Percentiles rank a stretch among this genome's conserved stretches.
phyloP scores from a whole-genome alignment of 106 monocot genomes.

The Dioscorea dumetorum region DNA sequence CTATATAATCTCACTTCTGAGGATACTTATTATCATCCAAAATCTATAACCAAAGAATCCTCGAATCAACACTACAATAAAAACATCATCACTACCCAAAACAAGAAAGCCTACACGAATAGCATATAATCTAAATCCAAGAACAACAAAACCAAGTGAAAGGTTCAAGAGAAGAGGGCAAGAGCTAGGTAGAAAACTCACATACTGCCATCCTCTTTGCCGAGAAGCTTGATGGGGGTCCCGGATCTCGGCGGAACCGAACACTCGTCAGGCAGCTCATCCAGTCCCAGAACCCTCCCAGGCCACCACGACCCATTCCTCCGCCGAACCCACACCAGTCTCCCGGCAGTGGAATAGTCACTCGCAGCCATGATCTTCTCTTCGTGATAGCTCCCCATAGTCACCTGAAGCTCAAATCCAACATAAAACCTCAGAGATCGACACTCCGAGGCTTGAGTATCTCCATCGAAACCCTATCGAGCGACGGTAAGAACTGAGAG shows the following conservation, averaged over 20 bases:
- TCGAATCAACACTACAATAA: too few species aligned
- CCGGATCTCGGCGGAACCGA: conserved; percentile 31
- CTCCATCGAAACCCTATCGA: not conserved
- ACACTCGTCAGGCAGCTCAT: conserved; percentile 38
- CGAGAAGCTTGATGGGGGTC: conserved; percentile 77
- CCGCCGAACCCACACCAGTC: conserved; percentile 77
- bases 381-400: conserved; percentile 32
- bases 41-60: too few species aligned
- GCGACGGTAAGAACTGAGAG: not conserved
- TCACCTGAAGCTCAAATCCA: too few species aligned
- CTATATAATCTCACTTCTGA: too few species aligned
- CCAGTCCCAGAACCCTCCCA: conserved; percentile 46
- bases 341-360: conserved; percentile 31
- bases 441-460: not conserved
- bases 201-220: conserved; percentile 74
- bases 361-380: conserved; percentile 5
- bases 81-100: too few species aligned
- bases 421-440: too few species aligned
- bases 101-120: too few species aligned
- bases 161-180: too few species aligned
- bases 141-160: too few species aligned
- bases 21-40: too few species aligned
- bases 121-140: too few species aligned
- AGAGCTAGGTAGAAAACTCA: conserved; percentile 16
- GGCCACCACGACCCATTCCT: conserved; percentile 96